Percentiles rank a stretch among this genome's conserved stretches.
Evolutionary conservation across 2,329 filamentous ascomycete species (phyloP).

Genomic region (Sporothrix phasma): DNA sequence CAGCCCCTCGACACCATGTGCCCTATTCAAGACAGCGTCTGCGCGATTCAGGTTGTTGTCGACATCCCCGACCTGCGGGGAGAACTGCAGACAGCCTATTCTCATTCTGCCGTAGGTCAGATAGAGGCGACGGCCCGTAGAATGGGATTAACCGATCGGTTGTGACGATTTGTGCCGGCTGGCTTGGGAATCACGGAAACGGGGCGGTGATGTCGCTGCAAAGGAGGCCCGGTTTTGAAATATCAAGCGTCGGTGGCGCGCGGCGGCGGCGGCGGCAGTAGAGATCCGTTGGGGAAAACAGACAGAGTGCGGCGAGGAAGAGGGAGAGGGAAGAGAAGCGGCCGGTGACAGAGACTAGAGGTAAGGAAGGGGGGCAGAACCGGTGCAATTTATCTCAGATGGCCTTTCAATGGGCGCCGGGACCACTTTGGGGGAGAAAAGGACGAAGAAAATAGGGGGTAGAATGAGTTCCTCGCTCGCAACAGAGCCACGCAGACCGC

Average conservation of each 20-base stretch:
- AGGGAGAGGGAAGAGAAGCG: no score
- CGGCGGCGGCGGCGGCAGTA: no score
- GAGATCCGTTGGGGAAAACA: no score
- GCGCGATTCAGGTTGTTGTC: conserved; percentile 61
- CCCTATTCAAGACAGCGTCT: conserved; percentile 49
- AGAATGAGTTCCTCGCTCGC: not conserved
- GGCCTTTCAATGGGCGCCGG: no score
- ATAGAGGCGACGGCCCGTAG: not conserved
- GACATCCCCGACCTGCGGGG: conserved; percentile 58
- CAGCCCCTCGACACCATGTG: conserved; percentile 47
- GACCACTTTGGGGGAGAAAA: not conserved
- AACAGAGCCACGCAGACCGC: not conserved
- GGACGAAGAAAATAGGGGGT: not conserved
- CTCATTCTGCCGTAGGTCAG: conserved; percentile 21
- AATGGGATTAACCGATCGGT: not conserved
- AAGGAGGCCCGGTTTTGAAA: no score
- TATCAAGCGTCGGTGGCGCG: not conserved
- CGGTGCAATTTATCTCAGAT: no score
- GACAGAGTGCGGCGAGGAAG: no score
- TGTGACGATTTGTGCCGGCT: not conserved
- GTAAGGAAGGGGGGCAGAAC: no score
- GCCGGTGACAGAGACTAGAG: no score
- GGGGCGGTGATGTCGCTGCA: no score
- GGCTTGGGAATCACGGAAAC: not conserved
- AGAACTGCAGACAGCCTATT: conserved; percentile 54